Evolutionary conservation across 2,329 filamentous ascomycete genomes (phyloP).

Genomic region (Neurospora sp.): DNA sequence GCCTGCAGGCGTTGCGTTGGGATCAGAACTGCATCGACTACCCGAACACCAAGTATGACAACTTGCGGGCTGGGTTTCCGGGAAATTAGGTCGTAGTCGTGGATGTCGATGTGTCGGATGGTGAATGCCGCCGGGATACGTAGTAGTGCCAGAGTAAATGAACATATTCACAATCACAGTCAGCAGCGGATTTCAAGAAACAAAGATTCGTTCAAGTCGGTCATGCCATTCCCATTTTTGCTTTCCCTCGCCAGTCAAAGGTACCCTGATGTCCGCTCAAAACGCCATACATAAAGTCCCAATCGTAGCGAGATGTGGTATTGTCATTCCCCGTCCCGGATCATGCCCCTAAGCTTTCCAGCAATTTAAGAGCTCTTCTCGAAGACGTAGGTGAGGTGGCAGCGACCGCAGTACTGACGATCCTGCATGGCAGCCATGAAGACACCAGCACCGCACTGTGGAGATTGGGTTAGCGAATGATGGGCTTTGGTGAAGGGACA

Average conservation of each 20-base stretch:
- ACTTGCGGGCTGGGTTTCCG: constrained; percentile 49
- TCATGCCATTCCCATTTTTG: constrained; percentile 17
- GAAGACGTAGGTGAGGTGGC: constrained; percentile 65
- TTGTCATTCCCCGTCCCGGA: constrained; percentile 15
- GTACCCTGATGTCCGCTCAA: constrained; percentile 19
- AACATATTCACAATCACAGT: background rate
- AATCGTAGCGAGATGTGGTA: constrained; percentile 18
- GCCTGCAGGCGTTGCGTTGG: constrained; percentile 37
- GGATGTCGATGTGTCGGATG: background rate
- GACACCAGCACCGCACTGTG: constrained; percentile 95
- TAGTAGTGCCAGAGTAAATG: background rate
- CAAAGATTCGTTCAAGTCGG: background rate
- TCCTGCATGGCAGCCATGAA: constrained; percentile 99
- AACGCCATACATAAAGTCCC: constrained; percentile 23
- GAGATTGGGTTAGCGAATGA: constrained; percentile 22
- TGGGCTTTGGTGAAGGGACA: background rate
- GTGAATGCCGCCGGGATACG: background rate
- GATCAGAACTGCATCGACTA: constrained; percentile 51
- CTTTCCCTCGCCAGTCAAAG: constrained; percentile 22
- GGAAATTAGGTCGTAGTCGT: constrained; percentile 23
- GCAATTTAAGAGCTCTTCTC: constrained; percentile 47
- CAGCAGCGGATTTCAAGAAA: background rate
- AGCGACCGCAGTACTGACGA: constrained; percentile 87
- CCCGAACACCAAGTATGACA: constrained; percentile 61
- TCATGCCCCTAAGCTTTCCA: constrained; percentile 11